Evolutionary conservation across 768 basidiomycete species (phyloP).

Genomic region (Kwoniella pini): DNA sequence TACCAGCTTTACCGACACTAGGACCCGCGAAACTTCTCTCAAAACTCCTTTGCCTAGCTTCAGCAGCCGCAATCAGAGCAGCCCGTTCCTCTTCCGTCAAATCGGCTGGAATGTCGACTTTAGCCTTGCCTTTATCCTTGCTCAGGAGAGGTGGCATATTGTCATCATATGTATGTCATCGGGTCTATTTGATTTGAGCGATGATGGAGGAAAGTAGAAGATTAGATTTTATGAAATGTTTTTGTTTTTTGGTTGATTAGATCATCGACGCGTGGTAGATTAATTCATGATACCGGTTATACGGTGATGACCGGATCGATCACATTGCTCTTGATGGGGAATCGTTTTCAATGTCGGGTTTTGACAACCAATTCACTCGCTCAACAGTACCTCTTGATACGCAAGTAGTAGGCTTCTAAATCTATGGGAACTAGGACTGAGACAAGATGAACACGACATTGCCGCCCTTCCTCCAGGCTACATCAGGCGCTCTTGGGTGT

Average conservation of each 20-base stretch:
- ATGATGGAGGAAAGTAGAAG: neutral
- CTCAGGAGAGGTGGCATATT: constrained; percentile 2
- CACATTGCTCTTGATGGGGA: neutral
- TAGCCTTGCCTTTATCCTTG: constrained; percentile 12
- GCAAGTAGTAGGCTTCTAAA: too few species aligned
- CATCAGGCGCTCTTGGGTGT: constrained; percentile 43
- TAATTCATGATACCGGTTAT: neutral
- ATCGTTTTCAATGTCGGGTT: too few species aligned
- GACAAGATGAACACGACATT: constrained; percentile 33
- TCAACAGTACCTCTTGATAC: too few species aligned
- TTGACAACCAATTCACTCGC: too few species aligned
- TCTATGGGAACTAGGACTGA: neutral
- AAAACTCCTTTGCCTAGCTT: constrained; percentile 41
- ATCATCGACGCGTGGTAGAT: constrained; percentile 3
- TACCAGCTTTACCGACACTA: constrained; percentile 85
- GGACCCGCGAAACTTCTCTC: constrained; percentile 70
- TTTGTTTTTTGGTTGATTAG: constrained; percentile 3
- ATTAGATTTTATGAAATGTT: neutral
- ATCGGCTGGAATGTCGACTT: neutral
- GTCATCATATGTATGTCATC: constrained; percentile 5
- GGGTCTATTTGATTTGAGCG: neutral
- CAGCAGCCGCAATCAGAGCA: constrained; percentile 13
- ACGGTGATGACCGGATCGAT: neutral
- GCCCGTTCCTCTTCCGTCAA: constrained; percentile 20
- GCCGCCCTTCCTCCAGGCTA: constrained; percentile 46